A percentile compares a stretch with the other conserved stretches of the same genome.
Conservation (phyloP, 345 rosid species). For the Geranium brycei region DNA sequence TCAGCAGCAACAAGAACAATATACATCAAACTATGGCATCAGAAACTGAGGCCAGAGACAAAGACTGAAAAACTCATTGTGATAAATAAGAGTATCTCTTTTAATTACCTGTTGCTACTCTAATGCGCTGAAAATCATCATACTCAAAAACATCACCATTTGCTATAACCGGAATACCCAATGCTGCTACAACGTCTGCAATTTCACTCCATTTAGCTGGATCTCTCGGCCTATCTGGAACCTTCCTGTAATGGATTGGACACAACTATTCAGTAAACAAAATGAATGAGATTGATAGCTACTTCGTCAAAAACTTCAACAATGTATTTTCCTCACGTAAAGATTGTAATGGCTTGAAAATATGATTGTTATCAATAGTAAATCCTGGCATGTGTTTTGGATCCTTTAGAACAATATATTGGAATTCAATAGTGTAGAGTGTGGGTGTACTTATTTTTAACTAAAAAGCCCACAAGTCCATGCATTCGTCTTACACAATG, state of each 20-base stretch:
- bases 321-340: not conserved
- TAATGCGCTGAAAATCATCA: constrained; percentile 54
- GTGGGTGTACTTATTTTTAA: no score
- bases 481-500: not conserved
- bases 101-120: constrained; percentile 56
- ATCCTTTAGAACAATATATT: no score
- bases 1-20: not conserved
- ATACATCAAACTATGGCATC: not conserved
- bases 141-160: constrained; percentile 87
- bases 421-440: no score
- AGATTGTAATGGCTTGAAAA: not conserved
- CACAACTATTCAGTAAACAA: constrained; percentile 1
- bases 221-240: constrained; percentile 85
- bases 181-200: constrained; percentile 64
- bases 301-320: not conserved
- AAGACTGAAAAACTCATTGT: not conserved
- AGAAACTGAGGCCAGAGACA: not conserved
- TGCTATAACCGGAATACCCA: constrained; percentile 88
- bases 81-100: not conserved
- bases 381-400: no score
- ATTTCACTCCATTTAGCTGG: constrained; percentile 91
- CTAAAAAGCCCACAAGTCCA: not conserved
- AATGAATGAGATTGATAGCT: not conserved
- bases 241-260: constrained; percentile 41
- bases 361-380: no score